These are phyloP conservation scores for Boeremia lycopersici DNA, from an alignment of 2,329 filamentous ascomycete species.

Conservation along the genomic window DNA sequence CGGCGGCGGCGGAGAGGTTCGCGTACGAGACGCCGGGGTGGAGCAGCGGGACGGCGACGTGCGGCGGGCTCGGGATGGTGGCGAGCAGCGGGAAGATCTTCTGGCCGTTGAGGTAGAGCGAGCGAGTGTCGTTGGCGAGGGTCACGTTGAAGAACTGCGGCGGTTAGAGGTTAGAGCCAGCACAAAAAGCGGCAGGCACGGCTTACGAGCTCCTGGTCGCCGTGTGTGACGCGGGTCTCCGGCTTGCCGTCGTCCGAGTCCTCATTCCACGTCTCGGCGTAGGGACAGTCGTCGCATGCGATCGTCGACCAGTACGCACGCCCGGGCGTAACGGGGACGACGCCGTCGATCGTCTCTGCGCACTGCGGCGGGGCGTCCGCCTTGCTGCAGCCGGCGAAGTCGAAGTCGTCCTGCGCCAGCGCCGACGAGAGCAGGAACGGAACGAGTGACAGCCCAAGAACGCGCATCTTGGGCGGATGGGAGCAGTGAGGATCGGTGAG, in stretches of 20 bases:
- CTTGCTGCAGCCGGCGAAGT: constrained; percentile 25
- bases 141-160: constrained; percentile 41
- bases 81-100: constrained; percentile 34
- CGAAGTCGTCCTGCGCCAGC: constrained; percentile 12
- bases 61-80: constrained; percentile 32
- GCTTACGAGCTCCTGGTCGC: constrained; percentile 37
- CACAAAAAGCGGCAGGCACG: neutral
- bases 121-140: constrained; percentile 35
- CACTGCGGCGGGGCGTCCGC: constrained; percentile 22
- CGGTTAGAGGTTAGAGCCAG: neutral
- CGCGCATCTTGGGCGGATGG: constrained; percentile 19
- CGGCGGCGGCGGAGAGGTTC: constrained; percentile 32
- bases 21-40: constrained; percentile 29
- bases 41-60: constrained; percentile 26
- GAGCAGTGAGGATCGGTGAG: constrained; percentile 5
- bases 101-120: constrained; percentile 33
- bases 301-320: constrained; percentile 40
- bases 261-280: constrained; percentile 11
- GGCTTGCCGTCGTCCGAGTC: constrained; percentile 1
- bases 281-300: constrained; percentile 38
- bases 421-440: constrained; percentile 15
- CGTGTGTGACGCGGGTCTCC: constrained; percentile 15
- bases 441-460: constrained; percentile 17
- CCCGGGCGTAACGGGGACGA: constrained; percentile 32
- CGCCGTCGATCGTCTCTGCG: constrained; percentile 27